phyloP scores from a whole-genome alignment of 208 protist species.

The Leishmania major region DNA sequence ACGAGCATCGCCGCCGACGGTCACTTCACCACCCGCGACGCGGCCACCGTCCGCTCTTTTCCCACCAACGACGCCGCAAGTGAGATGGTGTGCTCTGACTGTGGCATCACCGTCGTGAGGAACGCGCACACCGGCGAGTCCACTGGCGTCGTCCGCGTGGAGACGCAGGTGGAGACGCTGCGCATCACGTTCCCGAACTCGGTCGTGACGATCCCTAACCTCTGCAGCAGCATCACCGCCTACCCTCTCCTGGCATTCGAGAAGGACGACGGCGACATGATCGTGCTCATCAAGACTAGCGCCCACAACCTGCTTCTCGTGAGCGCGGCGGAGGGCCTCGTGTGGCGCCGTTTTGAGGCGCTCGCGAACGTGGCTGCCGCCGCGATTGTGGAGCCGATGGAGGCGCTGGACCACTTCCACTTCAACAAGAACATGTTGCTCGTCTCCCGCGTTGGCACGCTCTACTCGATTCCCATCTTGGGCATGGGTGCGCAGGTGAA shows the following conservation, averaged over 20 bases:
- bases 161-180: slow-evolving; percentile 10
- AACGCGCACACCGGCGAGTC: slow-evolving; percentile 18
- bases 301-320: slow-evolving; percentile 71
- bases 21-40: slow-evolving; percentile 35
- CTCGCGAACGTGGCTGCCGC: slow-evolving; percentile 50
- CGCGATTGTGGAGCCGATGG: slow-evolving; percentile 52
- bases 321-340: slow-evolving; percentile 26
- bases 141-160: slow-evolving; percentile 29
- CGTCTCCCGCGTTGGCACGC: slow-evolving; percentile 56
- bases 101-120: slow-evolving; percentile 24
- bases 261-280: slow-evolving; percentile 22
- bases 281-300: slow-evolving; percentile 52
- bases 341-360: slow-evolving; percentile 80
- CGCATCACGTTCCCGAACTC: slow-evolving; percentile 27
- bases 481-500: slow-evolving; percentile 53
- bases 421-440: slow-evolving; percentile 76
- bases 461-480: slow-evolving; percentile 71
- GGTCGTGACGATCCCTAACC: slow-evolving; percentile 13
- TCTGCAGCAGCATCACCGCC: slow-evolving; percentile 25
- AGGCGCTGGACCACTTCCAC: slow-evolving; percentile 72
- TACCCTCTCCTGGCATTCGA: slow-evolving; percentile 41
- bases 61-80: neutral
- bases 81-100: slow-evolving; percentile 25
- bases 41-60: slow-evolving; percentile 15
- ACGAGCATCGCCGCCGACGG: slow-evolving; percentile 31